Evolutionary conservation across 805 yeast genomes (phyloP).

Genomic region (Saccharomycopsis synnaedendra): DNA sequence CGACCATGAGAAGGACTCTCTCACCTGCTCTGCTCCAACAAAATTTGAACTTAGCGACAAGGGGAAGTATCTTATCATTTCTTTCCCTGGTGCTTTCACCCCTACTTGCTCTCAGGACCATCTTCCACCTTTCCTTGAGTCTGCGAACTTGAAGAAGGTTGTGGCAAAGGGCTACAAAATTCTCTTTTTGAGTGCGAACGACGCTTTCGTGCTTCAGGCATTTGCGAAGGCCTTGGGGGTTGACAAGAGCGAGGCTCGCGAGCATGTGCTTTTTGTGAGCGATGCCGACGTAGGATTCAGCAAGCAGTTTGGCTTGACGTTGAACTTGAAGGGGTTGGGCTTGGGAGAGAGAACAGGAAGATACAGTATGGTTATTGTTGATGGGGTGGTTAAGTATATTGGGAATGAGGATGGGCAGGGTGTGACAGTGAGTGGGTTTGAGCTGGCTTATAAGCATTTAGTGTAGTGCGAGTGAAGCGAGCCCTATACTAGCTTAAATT

Average conservation of each 20-base stretch:
- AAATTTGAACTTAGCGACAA: slow-evolving; percentile 11
- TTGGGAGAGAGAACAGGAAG: slow-evolving; percentile 71
- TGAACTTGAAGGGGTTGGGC: slow-evolving; percentile 67
- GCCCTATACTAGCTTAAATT: no score
- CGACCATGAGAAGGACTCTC: slow-evolving; percentile 3
- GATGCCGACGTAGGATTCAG: slow-evolving; percentile 71
- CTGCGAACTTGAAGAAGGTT: slow-evolving; percentile 16
- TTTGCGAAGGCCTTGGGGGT: slow-evolving; percentile 50
- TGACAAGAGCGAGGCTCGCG: slow-evolving; percentile 22
- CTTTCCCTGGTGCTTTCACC: slow-evolving; percentile 22
- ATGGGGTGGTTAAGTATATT: slow-evolving; percentile 30
- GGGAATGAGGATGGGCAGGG: slow-evolving; percentile 11
- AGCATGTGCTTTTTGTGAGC: slow-evolving; percentile 50
- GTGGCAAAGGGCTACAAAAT: slow-evolving; percentile 28
- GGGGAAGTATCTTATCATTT: slow-evolving; percentile 19
- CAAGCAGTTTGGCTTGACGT: slow-evolving; percentile 47
- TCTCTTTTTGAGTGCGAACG: slow-evolving; percentile 71
- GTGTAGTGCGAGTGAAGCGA: no score
- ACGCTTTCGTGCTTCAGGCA: slow-evolving; percentile 73
- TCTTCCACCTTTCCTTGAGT: slow-evolving; percentile 18
- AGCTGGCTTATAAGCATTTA: slow-evolving; percentile 4
- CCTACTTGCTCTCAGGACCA: slow-evolving; percentile 21
- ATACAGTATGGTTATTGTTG: slow-evolving; percentile 51
- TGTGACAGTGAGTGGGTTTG: slow-evolving; percentile 15
- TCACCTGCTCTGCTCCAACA: slow-evolving; percentile 12